A percentile compares a stretch with the other conserved stretches of the same genome.
Conservation (phyloP, 2,329 filamentous ascomycete species). For the Chalara sp. region DNA sequence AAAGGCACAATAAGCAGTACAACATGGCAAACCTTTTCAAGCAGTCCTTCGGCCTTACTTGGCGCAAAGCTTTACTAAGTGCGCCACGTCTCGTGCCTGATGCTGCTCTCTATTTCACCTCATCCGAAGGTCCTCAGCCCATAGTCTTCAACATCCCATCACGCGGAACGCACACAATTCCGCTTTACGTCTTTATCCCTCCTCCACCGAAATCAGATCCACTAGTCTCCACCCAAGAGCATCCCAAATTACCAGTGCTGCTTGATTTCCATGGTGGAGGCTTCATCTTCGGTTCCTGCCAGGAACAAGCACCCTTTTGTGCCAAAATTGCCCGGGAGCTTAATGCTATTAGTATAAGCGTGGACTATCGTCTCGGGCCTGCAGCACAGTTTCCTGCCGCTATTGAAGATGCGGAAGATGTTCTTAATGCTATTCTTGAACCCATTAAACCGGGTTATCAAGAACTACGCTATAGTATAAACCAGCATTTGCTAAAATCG, state of each 20-base stretch:
- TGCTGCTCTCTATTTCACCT: background rate
- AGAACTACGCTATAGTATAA: background rate
- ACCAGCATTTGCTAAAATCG: background rate
- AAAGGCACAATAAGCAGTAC: background rate
- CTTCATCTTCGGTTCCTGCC: conserved; percentile 1
- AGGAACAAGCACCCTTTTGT: conserved; percentile 1
- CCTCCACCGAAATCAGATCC: background rate
- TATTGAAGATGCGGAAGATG: conserved; percentile 1
- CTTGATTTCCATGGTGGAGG: conserved; percentile 1
- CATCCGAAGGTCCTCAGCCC: background rate
- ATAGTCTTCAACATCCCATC: background rate
- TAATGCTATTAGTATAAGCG: background rate
- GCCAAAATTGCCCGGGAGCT: background rate
- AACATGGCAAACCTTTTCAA: background rate
- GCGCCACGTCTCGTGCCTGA: background rate
- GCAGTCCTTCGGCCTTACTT: background rate
- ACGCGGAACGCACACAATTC: background rate
- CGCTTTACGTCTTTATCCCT: background rate
- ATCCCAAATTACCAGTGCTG: background rate
- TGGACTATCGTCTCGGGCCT: conserved; percentile 1
- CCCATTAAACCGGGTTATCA: background rate
- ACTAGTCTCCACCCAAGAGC: background rate
- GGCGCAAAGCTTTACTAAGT: background rate
- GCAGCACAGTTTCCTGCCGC: conserved; percentile 1
- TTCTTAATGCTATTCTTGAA: background rate